A percentile compares a stretch with the other conserved stretches of the same genome.
Conservation (phyloP, 352 stramenopile species). For the Pilasporangium apinafurcum region DNA sequence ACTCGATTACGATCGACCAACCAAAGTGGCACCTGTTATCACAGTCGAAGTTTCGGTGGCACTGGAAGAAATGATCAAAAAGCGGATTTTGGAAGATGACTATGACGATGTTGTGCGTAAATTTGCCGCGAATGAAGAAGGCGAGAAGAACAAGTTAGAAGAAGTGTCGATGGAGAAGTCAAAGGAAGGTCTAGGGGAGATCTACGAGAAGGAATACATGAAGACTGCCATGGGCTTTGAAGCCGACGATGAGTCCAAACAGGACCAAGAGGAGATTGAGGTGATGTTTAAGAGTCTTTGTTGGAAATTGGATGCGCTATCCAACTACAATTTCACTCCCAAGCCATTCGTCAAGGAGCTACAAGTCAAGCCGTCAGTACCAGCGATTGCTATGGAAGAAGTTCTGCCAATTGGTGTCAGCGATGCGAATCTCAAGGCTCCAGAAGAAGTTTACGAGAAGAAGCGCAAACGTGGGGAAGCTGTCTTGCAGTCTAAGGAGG, state of each 20-base stretch:
- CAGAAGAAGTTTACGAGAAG: conserved; percentile 83
- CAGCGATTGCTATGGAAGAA: conserved; percentile 82
- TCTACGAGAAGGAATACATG: conserved; percentile 96
- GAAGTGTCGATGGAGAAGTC: conserved; percentile 93
- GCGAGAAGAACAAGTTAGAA: conserved; percentile 82
- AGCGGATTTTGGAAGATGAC: conserved; percentile 92
- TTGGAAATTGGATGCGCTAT: conserved; percentile 93
- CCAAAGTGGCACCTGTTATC: conserved; percentile 89
- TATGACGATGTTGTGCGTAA: conserved; percentile 94
- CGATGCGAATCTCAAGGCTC: conserved; percentile 77
- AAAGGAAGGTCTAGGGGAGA: conserved; percentile 88
- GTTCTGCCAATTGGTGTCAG: conserved; percentile 80
- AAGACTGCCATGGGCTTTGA: conserved; percentile 93
- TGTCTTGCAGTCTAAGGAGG: conserved; percentile 74
- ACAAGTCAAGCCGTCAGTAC: conserved; percentile 75
- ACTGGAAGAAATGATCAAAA: conserved; percentile 94
- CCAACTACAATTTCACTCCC: conserved; percentile 95
- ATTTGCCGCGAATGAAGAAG: conserved; percentile 68
- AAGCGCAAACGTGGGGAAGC: conserved; percentile 83
- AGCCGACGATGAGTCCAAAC: conserved; percentile 85
- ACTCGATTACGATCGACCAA: conserved; percentile 90
- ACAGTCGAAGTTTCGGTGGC: conserved; percentile 89
- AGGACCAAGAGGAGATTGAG: conserved; percentile 93
- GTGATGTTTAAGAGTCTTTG: conserved; percentile 93
- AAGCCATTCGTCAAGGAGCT: conserved; percentile 90